phyloP scores from a whole-genome alignment of 208 protist genomes.

The Polymyxa betae region DNA sequence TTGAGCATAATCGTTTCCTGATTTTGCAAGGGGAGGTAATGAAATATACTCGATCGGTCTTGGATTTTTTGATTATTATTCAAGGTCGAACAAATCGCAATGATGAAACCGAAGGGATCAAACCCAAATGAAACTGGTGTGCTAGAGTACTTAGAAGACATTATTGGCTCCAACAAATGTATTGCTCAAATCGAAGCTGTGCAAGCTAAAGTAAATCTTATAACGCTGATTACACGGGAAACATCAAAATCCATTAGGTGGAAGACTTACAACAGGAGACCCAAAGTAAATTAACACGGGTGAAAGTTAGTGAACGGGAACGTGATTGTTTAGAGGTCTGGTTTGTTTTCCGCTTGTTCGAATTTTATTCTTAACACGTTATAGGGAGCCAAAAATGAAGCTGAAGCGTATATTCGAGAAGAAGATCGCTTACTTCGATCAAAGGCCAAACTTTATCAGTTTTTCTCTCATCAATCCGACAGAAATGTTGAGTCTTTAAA shows the following conservation, averaged over 20 bases:
- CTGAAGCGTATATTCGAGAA: slow-evolving; percentile 87
- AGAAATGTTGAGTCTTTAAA: slow-evolving; percentile 13
- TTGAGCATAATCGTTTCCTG: slow-evolving; percentile 99
- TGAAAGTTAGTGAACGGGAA: slow-evolving; percentile 91
- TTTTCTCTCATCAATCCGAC: slow-evolving; percentile 65
- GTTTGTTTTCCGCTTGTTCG: slow-evolving; percentile 23
- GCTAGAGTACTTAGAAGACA: slow-evolving; percentile 99
- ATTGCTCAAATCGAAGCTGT: slow-evolving; percentile 85
- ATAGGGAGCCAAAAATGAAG: slow-evolving; percentile 89
- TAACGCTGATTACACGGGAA: not conserved
- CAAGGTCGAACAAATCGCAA: slow-evolving; percentile 98
- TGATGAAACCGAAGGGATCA: slow-evolving; percentile 99
- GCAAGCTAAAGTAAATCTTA: slow-evolving; percentile 80
- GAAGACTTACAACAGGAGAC: slow-evolving; percentile 81
- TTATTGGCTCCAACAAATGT: slow-evolving; percentile 93
- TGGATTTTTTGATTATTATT: not conserved
- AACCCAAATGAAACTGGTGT: slow-evolving; percentile 91
- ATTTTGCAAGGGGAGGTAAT: slow-evolving; percentile 87
- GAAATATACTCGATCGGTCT: not conserved
- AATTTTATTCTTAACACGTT: slow-evolving; percentile 66
- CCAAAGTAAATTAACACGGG: slow-evolving; percentile 84
- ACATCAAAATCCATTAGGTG: not conserved
- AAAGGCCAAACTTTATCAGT: slow-evolving; percentile 86
- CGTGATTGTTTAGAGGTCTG: slow-evolving; percentile 75
- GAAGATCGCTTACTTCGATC: slow-evolving; percentile 87